phyloP scores from a whole-genome alignment of 2,329 filamentous ascomycete species.

The Aspergillus arachidicola region DNA sequence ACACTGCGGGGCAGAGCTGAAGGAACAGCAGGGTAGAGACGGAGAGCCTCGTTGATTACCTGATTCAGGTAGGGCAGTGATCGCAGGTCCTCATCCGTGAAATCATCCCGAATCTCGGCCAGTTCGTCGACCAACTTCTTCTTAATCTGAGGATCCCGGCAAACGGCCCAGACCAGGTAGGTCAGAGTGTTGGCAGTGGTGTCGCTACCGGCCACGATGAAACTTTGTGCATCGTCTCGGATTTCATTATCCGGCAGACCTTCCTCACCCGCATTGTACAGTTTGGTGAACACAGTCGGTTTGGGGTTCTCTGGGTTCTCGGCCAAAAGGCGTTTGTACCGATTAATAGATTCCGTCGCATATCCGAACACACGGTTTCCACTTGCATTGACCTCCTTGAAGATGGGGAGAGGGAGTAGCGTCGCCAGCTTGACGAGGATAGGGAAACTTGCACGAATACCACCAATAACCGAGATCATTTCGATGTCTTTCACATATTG shows the following conservation, averaged over 20 bases:
- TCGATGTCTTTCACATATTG: slow-evolving; percentile 46
- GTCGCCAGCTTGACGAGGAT: slow-evolving; percentile 21
- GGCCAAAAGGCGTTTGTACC: slow-evolving; percentile 25
- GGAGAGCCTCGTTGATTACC: slow-evolving; percentile 61
- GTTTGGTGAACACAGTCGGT: slow-evolving; percentile 32
- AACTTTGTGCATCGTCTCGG: slow-evolving; percentile 42
- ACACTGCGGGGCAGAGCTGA: slow-evolving; percentile 57
- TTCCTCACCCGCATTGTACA: slow-evolving; percentile 26
- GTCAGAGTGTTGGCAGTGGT: slow-evolving; percentile 56
- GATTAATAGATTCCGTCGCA: slow-evolving; percentile 26
- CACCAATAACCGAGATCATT: slow-evolving; percentile 16
- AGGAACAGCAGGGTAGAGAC: slow-evolving; percentile 60
- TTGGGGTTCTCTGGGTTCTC: slow-evolving; percentile 20
- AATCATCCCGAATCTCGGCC: slow-evolving; percentile 15
- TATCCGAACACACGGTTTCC: slow-evolving; percentile 26
- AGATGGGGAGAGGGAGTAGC: slow-evolving; percentile 27
- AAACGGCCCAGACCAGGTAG: slow-evolving; percentile 39
- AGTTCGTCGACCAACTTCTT: slow-evolving; percentile 25
- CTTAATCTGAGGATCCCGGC: slow-evolving; percentile 16
- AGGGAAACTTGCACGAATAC: slow-evolving; percentile 30
- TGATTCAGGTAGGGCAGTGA: slow-evolving; percentile 57
- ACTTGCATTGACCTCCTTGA: slow-evolving; percentile 22
- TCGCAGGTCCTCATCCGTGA: slow-evolving; percentile 48
- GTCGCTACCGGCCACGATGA: slow-evolving; percentile 56
- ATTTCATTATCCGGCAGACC: slow-evolving; percentile 40